Conservation (phyloP, 352 stramenopile species). For the Plasmopara halstedii region DNA sequence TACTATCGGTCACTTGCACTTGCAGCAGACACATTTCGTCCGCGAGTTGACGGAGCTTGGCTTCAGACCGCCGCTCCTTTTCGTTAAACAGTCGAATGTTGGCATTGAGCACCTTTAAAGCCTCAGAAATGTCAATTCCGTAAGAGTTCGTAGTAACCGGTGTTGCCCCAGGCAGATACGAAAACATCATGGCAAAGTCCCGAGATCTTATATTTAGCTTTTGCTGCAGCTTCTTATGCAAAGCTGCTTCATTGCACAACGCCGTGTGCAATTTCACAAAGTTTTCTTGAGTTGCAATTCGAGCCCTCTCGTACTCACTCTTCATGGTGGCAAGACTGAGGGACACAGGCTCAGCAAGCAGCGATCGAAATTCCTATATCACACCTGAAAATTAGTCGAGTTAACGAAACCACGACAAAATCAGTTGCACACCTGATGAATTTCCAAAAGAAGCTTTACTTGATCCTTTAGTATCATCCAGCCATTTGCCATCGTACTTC, state of each 20-base stretch:
- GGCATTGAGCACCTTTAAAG: conserved; percentile 17
- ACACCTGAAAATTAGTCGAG: background rate
- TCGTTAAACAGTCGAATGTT: conserved; percentile 24
- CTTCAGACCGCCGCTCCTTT: conserved; percentile 31
- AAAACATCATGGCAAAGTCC: conserved; percentile 29
- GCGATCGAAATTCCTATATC: conserved; percentile 60
- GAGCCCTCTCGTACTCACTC: conserved; percentile 61
- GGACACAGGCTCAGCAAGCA: conserved; percentile 61
- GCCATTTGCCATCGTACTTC: conserved; percentile 39
- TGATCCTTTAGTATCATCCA: conserved; percentile 60
- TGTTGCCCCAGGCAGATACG: conserved; percentile 19
- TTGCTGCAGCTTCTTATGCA: conserved; percentile 48
- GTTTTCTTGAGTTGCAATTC: conserved; percentile 48
- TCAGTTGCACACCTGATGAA: conserved; percentile 37
- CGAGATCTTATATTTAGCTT: conserved; percentile 48
- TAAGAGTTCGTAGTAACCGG: conserved; percentile 11
- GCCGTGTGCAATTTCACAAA: conserved; percentile 43
- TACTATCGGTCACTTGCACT: conserved; percentile 24
- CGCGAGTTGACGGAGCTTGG: conserved; percentile 37
- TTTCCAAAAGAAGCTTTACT: conserved; percentile 45
- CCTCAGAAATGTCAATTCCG: conserved; percentile 24
- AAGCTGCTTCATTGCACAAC: conserved; percentile 37
- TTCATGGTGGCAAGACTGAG: conserved; percentile 75
- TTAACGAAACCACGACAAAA: background rate
- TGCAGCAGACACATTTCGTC: conserved; percentile 42